Evolutionary conservation across 2,329 filamentous ascomycete genomes (phyloP), one percentile per base, ranked within the genome.

Genomic region (Alternaria postmessia): DNA sequence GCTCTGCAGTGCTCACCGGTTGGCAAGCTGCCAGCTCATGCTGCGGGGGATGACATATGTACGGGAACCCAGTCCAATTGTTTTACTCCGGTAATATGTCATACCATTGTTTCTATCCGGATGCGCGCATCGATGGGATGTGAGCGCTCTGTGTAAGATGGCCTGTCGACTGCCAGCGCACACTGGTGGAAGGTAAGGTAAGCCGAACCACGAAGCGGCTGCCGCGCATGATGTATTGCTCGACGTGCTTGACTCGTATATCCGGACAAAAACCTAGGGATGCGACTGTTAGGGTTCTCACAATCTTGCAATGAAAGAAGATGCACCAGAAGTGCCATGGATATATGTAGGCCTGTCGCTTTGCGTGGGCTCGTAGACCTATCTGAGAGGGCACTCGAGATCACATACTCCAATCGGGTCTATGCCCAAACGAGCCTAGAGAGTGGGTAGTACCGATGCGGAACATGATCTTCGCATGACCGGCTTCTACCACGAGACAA

Each of bases 1-100:
- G 73, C 73, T 77, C 73, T 75, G 69, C 67, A 67, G 67, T 66
- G 66, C 67, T 74, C 68, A 74, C 72, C 73, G 72, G 72, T 72
- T 62, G 57, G 49, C 30, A 47, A 42, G 46, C 48, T 67, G 65
- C 65, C 68, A 65, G 60, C 58, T 57, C 66, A 63, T 59, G 51
- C 57, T 60, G 55, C 62, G 57, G 53, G 51, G 52, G 32, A 63
- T 65, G 68, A 54, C 65, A 64, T 65, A 32, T 49, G 47, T 32
- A 54, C 59, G 46, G 32, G 62, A 61, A 71, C 70, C 69, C 67
- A 71, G 71, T 66, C 74, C 73, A 76, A 72, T 76, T 59, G 70
- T 74, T 75, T 69, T 34, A 59, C 32, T 57, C 57, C 53, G 48
- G 57, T 54, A 59, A 26, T 65, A 67, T 57, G 59, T 60, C 59